These are phyloP conservation scores for Trapa bicornis DNA, from an alignment of 345 rosid species.

Conservation along the genomic window DNA sequence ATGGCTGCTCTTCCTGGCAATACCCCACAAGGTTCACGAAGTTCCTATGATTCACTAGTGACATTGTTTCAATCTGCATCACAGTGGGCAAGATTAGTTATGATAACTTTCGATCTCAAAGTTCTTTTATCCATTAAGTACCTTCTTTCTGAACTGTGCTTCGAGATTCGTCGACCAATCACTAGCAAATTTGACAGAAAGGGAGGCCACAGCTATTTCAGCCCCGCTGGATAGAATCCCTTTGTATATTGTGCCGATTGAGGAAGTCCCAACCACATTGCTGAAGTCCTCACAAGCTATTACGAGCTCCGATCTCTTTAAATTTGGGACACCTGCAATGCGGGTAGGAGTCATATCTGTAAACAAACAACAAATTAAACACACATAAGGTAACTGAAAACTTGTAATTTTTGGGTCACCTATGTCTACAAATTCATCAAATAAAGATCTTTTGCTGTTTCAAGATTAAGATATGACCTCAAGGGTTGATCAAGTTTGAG, in stretches of 20 bases:
- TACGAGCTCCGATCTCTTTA: conserved; percentile 70
- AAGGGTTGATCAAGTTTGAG: background rate
- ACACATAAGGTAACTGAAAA: background rate
- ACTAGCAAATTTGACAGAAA: conserved; percentile 30
- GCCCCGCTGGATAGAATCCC: conserved; percentile 49
- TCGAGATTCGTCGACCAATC: conserved; percentile 69
- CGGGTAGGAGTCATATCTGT: conserved; percentile 9
- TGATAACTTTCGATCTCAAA: background rate
- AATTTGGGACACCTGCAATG: conserved; percentile 72
- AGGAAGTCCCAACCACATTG: conserved; percentile 65
- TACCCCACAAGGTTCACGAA: conserved; percentile 79
- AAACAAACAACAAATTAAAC: background rate
- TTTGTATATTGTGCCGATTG: conserved; percentile 61
- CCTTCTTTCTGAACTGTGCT: conserved; percentile 41
- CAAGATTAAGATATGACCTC: background rate
- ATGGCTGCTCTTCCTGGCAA: conserved; percentile 71
- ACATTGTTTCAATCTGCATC: conserved; percentile 61
- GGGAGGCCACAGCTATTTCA: conserved; percentile 45
- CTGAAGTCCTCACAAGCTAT: conserved; percentile 94
- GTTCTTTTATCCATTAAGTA: conserved; percentile 18
- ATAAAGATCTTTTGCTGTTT: too few species aligned
- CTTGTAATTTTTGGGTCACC: background rate
- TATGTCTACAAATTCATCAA: background rate
- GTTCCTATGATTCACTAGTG: conserved; percentile 85
- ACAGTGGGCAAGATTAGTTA: background rate